Conservation (phyloP, 2,329 filamentous ascomycete species). For the Arachnopeziza araneosa region DNA sequence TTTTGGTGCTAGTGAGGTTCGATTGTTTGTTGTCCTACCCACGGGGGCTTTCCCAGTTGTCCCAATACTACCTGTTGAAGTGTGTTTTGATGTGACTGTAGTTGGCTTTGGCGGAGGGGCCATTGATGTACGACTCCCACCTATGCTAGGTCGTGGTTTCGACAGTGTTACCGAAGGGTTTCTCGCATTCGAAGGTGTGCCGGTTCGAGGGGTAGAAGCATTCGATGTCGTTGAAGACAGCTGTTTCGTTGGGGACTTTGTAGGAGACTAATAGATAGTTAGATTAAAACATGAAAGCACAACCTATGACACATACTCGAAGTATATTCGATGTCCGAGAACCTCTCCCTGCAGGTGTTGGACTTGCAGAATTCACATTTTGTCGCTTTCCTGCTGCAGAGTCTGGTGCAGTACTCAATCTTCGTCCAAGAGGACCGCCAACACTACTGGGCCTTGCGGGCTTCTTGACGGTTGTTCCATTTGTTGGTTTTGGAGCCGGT, state of each 20-base stretch:
- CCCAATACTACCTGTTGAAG: conserved; percentile 29
- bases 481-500: conserved; percentile 32
- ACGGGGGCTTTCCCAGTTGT: conserved; percentile 27
- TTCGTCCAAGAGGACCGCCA: conserved; percentile 30
- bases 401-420: conserved; percentile 44
- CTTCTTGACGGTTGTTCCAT: conserved; percentile 30
- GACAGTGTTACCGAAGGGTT: conserved; percentile 34
- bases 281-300: conserved; percentile 19
- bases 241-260: conserved; percentile 76
- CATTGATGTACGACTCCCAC: conserved; percentile 58
- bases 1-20: conserved; percentile 26
- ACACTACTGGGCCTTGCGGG: conserved; percentile 42
- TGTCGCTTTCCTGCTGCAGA: conserved; percentile 54
- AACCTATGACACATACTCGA: conserved; percentile 40
- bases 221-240: conserved; percentile 50
- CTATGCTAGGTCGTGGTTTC: conserved; percentile 52
- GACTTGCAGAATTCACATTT: conserved; percentile 67
- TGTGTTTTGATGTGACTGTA: conserved; percentile 33
- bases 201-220: conserved; percentile 55
- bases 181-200: conserved; percentile 53
- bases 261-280: conserved; percentile 54
- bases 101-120: conserved; percentile 48
- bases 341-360: conserved; percentile 59
- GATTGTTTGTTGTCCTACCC: conserved; percentile 14
- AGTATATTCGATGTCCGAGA: conserved; percentile 50